These are phyloP conservation scores for Mucor mucedo DNA, from an alignment of 371 early-diverging fungal genomes.

Conservation along the genomic window DNA sequence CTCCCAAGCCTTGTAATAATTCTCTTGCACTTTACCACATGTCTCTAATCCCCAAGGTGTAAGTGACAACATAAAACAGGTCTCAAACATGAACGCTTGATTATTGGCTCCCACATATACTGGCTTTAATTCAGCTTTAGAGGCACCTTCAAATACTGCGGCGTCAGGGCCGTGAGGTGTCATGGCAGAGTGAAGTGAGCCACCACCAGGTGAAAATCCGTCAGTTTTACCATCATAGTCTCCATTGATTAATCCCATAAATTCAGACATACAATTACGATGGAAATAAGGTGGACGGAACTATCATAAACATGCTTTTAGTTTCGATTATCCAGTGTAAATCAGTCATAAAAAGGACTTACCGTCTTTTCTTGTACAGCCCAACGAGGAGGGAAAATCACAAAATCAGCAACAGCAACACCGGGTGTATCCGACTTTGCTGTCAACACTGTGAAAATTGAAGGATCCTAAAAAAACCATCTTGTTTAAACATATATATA, in stretches of 20 bases:
- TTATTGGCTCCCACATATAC: conserved; percentile 81
- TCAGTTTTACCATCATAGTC: conserved; percentile 94
- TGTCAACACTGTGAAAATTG: conserved; percentile 95
- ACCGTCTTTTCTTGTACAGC: conserved; percentile 86
- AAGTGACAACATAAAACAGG: conserved; percentile 78
- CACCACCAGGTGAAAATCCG: conserved; percentile 93
- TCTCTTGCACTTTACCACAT: conserved; percentile 73
- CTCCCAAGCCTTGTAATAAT: conserved; percentile 83
- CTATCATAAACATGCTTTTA: conserved; percentile 19
- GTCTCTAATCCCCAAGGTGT: conserved; percentile 86
- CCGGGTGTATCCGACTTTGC: conserved; percentile 89
- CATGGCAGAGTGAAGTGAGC: conserved; percentile 85
- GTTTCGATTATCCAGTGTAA: no score
- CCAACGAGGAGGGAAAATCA: conserved; percentile 98
- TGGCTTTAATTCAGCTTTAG: conserved; percentile 75
- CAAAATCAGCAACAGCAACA: conserved; percentile 93
- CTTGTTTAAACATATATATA: background rate
- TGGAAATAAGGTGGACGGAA: conserved; percentile 97
- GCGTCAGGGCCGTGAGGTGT: conserved; percentile 94
- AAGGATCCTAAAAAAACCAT: conserved; percentile 72
- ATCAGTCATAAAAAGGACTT: background rate
- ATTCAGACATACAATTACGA: conserved; percentile 95
- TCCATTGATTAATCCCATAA: conserved; percentile 95
- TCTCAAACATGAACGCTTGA: conserved; percentile 97
- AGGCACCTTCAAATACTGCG: conserved; percentile 79